Evolutionary conservation across 805 yeast species (phyloP), one percentile per base, ranked within the genome.

Genomic region (Suhomyces prunicola): DNA sequence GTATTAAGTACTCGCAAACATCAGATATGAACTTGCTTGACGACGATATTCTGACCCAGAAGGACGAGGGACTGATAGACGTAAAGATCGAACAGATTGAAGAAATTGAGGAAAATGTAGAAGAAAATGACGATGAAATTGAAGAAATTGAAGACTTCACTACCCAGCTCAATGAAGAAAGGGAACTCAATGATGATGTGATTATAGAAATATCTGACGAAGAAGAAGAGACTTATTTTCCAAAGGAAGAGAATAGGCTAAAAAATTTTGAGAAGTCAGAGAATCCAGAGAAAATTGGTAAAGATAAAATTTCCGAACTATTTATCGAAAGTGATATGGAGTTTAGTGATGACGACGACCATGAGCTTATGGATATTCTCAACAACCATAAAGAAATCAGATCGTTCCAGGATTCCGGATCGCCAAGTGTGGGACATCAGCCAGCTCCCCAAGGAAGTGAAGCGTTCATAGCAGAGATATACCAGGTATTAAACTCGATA

Each of bases 391-490:
- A 50, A 61, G 61, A 48, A 47, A 59, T 57, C 10, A 8, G 31
- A 42, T 42, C 46, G 17, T 23, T 42, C 47, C 52, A 26, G 41
- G 19, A 24, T 41, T 24, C 15, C 4, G 15, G 22, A 4, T 31
- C 19, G 6, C 64, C 65, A 9, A 57, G 60, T 1, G 54, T 58
- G 6, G 54, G 52, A 12, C 59, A 58, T 19, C 62, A 56, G n/a
- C 57, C 54, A 17, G 48, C 59, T 2, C 66, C 69, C 12, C 65
- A 70, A 1, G 77, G 75, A 1, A 59, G 70, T 2, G 75, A 66
- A 44, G 44, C 50, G 2, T 93, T 96, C 87, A 80, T 94, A 1
- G 63, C 71, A 2, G 97, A 92, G 52, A 86, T 90, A 0, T 76
- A 80, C 60, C 66, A 68, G 1, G 80, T 82, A 9, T 72, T 94